phyloP scores from a whole-genome alignment of 2,329 filamentous ascomycete genomes.

The Apiospora koreana region DNA sequence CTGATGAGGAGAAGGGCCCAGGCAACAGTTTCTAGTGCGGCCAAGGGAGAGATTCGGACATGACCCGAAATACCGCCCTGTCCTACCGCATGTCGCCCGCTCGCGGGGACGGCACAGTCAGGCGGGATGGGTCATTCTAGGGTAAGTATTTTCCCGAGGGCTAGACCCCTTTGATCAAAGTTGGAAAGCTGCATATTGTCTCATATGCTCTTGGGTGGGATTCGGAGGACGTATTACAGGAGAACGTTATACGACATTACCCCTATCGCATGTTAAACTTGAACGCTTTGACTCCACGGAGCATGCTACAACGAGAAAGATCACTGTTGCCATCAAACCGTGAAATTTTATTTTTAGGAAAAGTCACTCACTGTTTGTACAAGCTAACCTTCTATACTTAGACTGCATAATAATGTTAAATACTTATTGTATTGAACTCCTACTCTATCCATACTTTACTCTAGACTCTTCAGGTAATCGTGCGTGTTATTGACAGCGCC shows the following conservation, averaged over 20 bases:
- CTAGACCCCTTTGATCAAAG: not conserved
- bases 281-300: too few relatives aligned
- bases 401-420: not conserved
- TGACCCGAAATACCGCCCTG: not conserved
- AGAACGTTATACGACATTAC: too few relatives aligned
- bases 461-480: conserved; percentile 1
- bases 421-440: not conserved
- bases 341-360: too few relatives aligned
- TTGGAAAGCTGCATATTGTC: too few relatives aligned
- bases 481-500: not conserved
- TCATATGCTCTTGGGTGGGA: too few relatives aligned
- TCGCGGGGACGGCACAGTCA: too few relatives aligned
- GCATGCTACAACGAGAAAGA: too few relatives aligned
- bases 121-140: not conserved
- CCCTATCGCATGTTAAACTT: too few relatives aligned
- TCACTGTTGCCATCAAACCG: too few relatives aligned
- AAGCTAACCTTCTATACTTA: too few relatives aligned
- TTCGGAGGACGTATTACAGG: too few relatives aligned
- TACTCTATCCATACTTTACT: not conserved
- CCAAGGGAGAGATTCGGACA: not conserved
- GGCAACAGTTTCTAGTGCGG: not conserved
- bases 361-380: too few relatives aligned
- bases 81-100: not conserved
- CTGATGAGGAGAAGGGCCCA: not conserved
- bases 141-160: not conserved